These are phyloP conservation scores for Herpetospermum pedunculosum DNA, from an alignment of 306 rosid species.

Conservation along the genomic window DNA sequence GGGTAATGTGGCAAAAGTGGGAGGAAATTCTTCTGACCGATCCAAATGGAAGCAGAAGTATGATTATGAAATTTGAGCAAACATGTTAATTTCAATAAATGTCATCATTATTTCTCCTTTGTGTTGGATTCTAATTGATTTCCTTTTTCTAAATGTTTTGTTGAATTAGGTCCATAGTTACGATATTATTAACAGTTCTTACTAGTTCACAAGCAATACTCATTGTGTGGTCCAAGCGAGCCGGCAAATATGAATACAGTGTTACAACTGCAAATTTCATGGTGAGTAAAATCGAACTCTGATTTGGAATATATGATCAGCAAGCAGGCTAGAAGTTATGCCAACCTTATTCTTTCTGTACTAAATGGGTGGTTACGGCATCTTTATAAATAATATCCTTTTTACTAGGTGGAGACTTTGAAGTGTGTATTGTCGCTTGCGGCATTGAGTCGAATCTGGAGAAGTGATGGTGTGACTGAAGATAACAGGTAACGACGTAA, in stretches of 20 bases:
- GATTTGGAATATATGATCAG: not conserved
- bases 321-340: not conserved
- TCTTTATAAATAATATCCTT: not conserved
- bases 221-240: conserved; percentile 93
- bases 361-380: not conserved
- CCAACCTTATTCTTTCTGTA: not conserved
- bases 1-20: conserved; percentile 18
- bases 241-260: conserved; percentile 92
- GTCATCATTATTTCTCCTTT: not conserved
- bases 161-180: conserved; percentile 53
- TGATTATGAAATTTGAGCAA: not conserved
- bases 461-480: conserved; percentile 66
- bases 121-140: not conserved
- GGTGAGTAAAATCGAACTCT: conserved; percentile 30
- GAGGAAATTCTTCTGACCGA: conserved; percentile 22
- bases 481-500: conserved; percentile 57
- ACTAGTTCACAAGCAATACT: conserved; percentile 93
- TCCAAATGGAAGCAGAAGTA: conserved; percentile 54
- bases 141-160: not conserved
- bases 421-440: conserved; percentile 78
- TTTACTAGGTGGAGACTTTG: conserved; percentile 69
- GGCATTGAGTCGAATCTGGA: conserved; percentile 62
- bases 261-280: conserved; percentile 89
- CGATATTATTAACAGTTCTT: conserved; percentile 70
- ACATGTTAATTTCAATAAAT: not conserved